These are phyloP conservation scores for Bruguiera parviflora DNA, from an alignment of 345 rosid species.

Conservation along the genomic window DNA sequence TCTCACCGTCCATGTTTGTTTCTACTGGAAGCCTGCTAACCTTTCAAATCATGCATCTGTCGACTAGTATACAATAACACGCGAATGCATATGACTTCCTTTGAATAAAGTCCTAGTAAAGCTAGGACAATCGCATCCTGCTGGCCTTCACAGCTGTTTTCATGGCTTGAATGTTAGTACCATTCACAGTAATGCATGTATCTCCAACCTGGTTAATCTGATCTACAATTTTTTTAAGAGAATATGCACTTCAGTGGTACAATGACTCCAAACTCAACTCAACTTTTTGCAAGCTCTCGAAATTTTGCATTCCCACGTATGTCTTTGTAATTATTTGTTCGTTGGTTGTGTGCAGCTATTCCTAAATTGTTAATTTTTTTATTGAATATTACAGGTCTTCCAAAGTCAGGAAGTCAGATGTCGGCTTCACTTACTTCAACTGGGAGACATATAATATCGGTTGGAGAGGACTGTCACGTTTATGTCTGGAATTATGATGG, in stretches of 20 bases:
- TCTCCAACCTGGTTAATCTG: constrained; percentile 8
- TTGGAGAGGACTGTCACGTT: constrained; percentile 68
- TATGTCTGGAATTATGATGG: constrained; percentile 65
- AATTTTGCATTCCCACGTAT: constrained; percentile 11
- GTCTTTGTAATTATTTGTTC: constrained; percentile 5
- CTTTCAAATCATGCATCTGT: background rate
- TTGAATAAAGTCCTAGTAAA: background rate
- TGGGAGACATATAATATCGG: constrained; percentile 71
- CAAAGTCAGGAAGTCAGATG: constrained; percentile 63
- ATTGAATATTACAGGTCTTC: constrained; percentile 40
- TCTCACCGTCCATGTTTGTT: background rate
- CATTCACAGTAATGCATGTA: background rate
- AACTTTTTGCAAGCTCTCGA: background rate
- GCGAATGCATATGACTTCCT: constrained; percentile 17
- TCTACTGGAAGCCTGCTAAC: background rate
- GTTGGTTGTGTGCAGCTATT: constrained; percentile 4
- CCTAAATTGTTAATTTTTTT: constrained; percentile 4
- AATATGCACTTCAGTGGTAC: constrained; percentile 9
- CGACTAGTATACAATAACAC: background rate
- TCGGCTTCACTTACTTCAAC: constrained; percentile 71
- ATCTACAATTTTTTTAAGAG: background rate
- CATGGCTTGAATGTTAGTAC: background rate
- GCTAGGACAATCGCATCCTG: background rate
- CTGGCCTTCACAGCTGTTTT: constrained; percentile 23
- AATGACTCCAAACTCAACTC: constrained; percentile 15